Conservation (phyloP, 192 early-diverging fungal genomes). For the Rhizophagus clarus region DNA sequence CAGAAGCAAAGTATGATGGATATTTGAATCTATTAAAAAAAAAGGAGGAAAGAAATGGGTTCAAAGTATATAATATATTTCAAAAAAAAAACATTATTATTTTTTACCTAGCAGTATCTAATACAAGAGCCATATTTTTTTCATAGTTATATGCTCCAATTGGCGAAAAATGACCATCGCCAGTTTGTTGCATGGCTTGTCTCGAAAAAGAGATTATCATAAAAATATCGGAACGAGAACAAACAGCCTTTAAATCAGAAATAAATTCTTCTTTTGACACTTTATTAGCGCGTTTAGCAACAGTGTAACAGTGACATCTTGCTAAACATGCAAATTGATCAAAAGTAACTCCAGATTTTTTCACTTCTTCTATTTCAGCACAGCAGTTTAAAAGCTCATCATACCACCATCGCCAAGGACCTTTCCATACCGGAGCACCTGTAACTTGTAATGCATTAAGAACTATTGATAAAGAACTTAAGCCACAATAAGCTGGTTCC, state of each 20-base stretch:
- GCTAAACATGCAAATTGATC: slow-evolving; percentile 89
- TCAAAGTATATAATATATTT: slow-evolving; percentile 9
- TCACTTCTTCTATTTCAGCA: slow-evolving; percentile 69
- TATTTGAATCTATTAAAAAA: slow-evolving; percentile 73
- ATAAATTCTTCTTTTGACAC: slow-evolving; percentile 77
- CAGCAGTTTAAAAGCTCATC: slow-evolving; percentile 79
- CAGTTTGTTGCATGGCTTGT: slow-evolving; percentile 77
- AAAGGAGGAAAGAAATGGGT: background rate
- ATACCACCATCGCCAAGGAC: slow-evolving; percentile 72
- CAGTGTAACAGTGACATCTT: slow-evolving; percentile 81
- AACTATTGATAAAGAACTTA: slow-evolving; percentile 90
- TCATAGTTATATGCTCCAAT: slow-evolving; percentile 81
- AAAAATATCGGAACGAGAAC: slow-evolving; percentile 70
- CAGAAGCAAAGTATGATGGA: slow-evolving; percentile 82
- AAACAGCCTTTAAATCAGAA: slow-evolving; percentile 68
- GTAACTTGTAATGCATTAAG: slow-evolving; percentile 92
- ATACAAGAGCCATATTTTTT: slow-evolving; percentile 74
- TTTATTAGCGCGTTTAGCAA: slow-evolving; percentile 69
- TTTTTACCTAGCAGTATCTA: slow-evolving; percentile 72
- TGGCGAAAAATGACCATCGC: slow-evolving; percentile 80
- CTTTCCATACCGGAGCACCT: slow-evolving; percentile 87
- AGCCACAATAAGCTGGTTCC: slow-evolving; percentile 87
- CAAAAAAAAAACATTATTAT: slow-evolving; percentile 6
- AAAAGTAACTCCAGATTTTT: slow-evolving; percentile 85
- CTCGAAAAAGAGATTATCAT: slow-evolving; percentile 91